These are phyloP conservation scores for Sporothrix luriei DNA, from an alignment of 2,329 filamentous ascomycete species.

Conservation along the genomic window DNA sequence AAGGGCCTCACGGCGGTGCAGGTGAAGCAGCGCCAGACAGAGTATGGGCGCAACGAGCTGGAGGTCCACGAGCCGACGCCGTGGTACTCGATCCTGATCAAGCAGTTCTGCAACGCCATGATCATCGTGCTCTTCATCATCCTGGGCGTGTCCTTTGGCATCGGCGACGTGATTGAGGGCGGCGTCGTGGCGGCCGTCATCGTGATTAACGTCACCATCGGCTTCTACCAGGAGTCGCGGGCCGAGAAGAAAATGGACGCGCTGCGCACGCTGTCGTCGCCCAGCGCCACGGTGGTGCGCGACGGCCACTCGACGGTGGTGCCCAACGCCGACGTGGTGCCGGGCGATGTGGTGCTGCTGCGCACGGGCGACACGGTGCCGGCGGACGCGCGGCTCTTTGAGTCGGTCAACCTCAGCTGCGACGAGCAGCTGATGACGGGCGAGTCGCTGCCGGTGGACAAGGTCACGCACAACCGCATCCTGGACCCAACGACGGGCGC, in stretches of 20 bases:
- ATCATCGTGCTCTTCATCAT: conserved; percentile 70
- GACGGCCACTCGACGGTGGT: conserved; percentile 61
- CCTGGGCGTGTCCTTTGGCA: conserved; percentile 71
- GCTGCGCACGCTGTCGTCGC: conserved; percentile 61
- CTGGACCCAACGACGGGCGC: conserved; percentile 51
- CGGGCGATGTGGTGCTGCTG: conserved; percentile 69
- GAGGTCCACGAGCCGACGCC: conserved; percentile 68
- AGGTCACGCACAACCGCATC: conserved; percentile 59
- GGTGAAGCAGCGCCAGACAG: conserved; percentile 59
- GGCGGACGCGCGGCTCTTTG: conserved; percentile 69
- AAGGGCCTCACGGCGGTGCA: conserved; percentile 65
- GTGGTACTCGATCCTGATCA: conserved; percentile 71
- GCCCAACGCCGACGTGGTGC: conserved; percentile 64
- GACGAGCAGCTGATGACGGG: conserved; percentile 79
- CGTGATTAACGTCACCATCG: conserved; percentile 68
- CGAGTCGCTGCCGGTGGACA: conserved; percentile 72
- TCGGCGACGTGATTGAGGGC: conserved; percentile 51
- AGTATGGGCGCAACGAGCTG: conserved; percentile 70
- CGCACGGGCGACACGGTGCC: conserved; percentile 75
- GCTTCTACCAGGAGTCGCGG: conserved; percentile 66
- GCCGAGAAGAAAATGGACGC: conserved; percentile 70
- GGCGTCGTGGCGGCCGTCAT: conserved; percentile 44
- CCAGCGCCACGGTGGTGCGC: conserved; percentile 64
- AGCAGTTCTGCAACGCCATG: conserved; percentile 78
- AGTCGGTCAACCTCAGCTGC: conserved; percentile 76